Base-by-base conservation (phyloP, 2,329 filamentous ascomycete genomes). In the Phoma sp. region DNA sequence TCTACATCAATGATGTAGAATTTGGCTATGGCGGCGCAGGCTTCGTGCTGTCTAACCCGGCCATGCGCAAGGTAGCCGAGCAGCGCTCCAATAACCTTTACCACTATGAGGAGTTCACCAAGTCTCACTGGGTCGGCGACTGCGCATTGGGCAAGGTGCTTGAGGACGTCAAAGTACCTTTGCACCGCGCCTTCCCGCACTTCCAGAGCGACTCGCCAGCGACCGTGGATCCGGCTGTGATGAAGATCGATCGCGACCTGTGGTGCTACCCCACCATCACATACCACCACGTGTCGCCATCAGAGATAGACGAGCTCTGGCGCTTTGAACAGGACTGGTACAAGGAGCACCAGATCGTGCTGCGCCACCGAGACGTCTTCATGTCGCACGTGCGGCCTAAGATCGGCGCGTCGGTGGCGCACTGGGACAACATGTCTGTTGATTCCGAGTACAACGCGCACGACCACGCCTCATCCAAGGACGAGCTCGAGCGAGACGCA, bases 11-110 rank as follows among this genome's bases (percentile, higher is more conserved):
- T 40, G 68, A 76, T 39, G 68, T 76, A 25, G 65, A 77, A 4
- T 79, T 80, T 41, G 78, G 73, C 0, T 78, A 80, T 52, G 78
- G 77, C 35, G 78, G 78, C 3, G 76, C 77, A 8, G 78, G 75
- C 11, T 79, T 78, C 54, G 67, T 78, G 11, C 62, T 79, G 5
- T 79, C 78, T 4, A 71, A 72, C 37, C 68, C 75, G 1, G 78
- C 78, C 1, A 68, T 79, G 57, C 61, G 66, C 14, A 74, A 70
- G 47, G 66, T 75, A 8, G 59, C 62, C 10, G 61, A 69, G 45
- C 67, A 72, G 32, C 70, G 69, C 23, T 68, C 64, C 8, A 55
- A 56, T n/a, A 66, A 62, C 23, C 55, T 73, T 27, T 54, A 46
- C 23, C 68, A 71, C 37, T 77, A 74, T 59, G 71, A 77, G 50